Evolutionary conservation across 2,329 filamentous ascomycete genomes (phyloP), one percentile per base, ranked within the genome.

Genomic region (Fusarium luffae): DNA sequence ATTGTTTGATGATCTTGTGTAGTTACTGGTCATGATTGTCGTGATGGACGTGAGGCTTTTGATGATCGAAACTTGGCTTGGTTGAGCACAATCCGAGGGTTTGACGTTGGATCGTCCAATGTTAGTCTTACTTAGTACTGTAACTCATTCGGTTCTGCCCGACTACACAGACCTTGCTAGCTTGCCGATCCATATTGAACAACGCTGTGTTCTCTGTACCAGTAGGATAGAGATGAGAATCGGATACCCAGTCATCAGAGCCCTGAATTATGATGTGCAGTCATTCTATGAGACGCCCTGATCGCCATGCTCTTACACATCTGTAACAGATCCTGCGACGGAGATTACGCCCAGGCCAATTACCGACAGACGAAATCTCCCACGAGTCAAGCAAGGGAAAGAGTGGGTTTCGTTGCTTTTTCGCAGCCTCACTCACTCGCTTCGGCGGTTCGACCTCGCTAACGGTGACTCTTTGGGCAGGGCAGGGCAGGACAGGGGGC

Each of bases 281-380:
- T 51, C 34, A 25, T 28, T 50, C 16, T 16, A 13, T 28, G 27
- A 25, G 49, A 58, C 37, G n/a, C 37, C 37, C 48, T 52, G 51
- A 54, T 47, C 49, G 27, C 46, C 46, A 40, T 49, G 52, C 64
- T 69, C 67, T 68, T 52, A 71, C 70, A 65, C 41, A 62, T 60
- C 69, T 75, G 72, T 70, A 67, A 74, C 72, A 61, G 46, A 34
- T 62, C 59, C 62, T 74, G 72, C 55, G 63, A 74, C 72, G 47
- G 68, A 71, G 43, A 71, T 71, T 70, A 48, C 51, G 50, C 48
- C 47, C 54, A 57, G 65, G 19, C 48, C 50, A 50, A 58, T 67
- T 64, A 68, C 55, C 28, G 32, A 57, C 49, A 42, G 49, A 19
- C 49, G 32, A 52, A 37, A 52, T 42, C 34, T 52, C 49, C 34